Percentiles rank a stretch among this genome's conserved stretches.
Evolutionary conservation across 805 yeast genomes (phyloP).

Genomic region (Saturnispora hagleri): DNA sequence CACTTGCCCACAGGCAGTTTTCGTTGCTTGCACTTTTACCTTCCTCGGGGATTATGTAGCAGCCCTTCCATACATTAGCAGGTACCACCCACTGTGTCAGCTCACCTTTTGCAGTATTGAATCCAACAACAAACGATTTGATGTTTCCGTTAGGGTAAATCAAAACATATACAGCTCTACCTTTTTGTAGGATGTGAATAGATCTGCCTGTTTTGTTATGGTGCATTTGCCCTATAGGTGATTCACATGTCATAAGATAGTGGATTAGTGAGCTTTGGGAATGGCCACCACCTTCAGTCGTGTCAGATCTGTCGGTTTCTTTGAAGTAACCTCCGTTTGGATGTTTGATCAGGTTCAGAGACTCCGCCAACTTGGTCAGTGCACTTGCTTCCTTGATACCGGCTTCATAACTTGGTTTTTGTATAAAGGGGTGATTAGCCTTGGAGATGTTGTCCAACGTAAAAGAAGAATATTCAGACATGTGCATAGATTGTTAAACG

Average conservation of each 20-base stretch:
- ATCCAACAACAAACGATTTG: slow-evolving; percentile 45
- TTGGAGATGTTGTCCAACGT: slow-evolving; percentile 20
- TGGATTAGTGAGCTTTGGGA: slow-evolving; percentile 40
- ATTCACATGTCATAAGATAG: slow-evolving; percentile 41
- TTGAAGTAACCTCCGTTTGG: slow-evolving; percentile 50
- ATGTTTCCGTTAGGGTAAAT: slow-evolving; percentile 42
- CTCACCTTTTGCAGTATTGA: slow-evolving; percentile 38
- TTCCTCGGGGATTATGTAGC: slow-evolving; percentile 34
- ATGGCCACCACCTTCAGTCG: background rate
- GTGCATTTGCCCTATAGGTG: slow-evolving; percentile 45
- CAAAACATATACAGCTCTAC: slow-evolving; percentile 47
- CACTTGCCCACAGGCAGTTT: slow-evolving; percentile 41
- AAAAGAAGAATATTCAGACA: slow-evolving; percentile 4
- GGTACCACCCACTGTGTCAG: slow-evolving; percentile 57
- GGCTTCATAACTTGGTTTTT: slow-evolving; percentile 18
- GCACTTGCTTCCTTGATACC: slow-evolving; percentile 13
- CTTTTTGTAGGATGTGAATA: slow-evolving; percentile 45
- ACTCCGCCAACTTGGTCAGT: slow-evolving; percentile 28
- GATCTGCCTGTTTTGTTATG: slow-evolving; percentile 39
- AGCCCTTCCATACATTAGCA: slow-evolving; percentile 49
- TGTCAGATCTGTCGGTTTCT: slow-evolving; percentile 44
- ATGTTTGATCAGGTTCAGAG: slow-evolving; percentile 33
- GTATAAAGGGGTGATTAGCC: slow-evolving; percentile 13
- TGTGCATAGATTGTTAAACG: background rate
- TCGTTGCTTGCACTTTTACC: slow-evolving; percentile 23